Evolutionary conservation across 768 basidiomycete species (phyloP), one percentile per base, ranked within the genome.

Genomic region (Exsudoporus frostii): DNA sequence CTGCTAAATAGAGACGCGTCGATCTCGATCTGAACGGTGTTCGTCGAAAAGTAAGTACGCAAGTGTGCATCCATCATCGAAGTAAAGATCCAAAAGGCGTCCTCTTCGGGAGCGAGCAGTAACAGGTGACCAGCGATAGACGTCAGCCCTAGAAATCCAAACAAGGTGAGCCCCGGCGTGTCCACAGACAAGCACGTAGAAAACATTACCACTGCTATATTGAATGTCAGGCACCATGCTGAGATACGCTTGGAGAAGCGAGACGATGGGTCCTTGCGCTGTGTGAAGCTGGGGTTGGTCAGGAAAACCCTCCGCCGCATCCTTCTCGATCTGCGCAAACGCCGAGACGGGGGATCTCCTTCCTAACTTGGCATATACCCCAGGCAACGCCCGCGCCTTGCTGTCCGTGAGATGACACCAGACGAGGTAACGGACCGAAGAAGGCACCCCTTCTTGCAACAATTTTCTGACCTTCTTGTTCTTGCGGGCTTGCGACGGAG

Each of bases 1-100:
- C 81, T 82, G 50, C 76, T 77, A 59, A 92, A 90, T 40, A 93
- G 66, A 3, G 80, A 75, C 0, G 88, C 79, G 54, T 92, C 91
- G 8, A 92, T 84, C 58, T 91, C 90, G 50, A 90, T 72, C 65
- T 90, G 88, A 3, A 76, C 74, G 2, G 76, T 71, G 45, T 71
- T 77, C 4, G 76, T 62, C 34, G 85, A 80, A 64, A 90, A 93
- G 66, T 91, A 91, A 0, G 84, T 75, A 1, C 90, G 85, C n/a
- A 92, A 73, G 58, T 91, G 84, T 1, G 81, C 79, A 59, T 92
- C 89, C 90, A 93, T 93, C 57, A 92, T 72, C 3, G 89, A 90
- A 1, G 89, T 78, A 64, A 92, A 92, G 19, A 88, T 92, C 90
- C 90, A 93, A 67, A 93, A 93, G 0, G 88, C 90, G 58, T 93